Percentiles rank a stretch among this genome's conserved stretches.
phyloP scores from a whole-genome alignment of 306 rosid species.

The Glycyrrhiza uralensis region DNA sequence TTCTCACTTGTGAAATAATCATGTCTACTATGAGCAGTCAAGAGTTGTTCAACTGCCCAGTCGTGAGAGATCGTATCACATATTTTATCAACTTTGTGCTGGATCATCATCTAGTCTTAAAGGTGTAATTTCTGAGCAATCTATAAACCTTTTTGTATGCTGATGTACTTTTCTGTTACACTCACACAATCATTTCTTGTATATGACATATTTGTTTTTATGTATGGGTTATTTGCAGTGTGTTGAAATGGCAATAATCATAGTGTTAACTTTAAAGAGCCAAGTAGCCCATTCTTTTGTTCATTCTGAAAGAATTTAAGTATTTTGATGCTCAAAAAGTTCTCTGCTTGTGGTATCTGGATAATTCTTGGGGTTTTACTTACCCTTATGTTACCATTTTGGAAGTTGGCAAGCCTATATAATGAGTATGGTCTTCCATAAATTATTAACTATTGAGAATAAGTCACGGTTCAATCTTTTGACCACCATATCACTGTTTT shows the following conservation, averaged over 20 bases:
- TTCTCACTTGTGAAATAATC: slow-evolving; percentile 29
- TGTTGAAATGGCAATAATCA: slow-evolving; percentile 7
- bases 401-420: neutral
- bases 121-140: slow-evolving; percentile 47
- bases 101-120: slow-evolving; percentile 70
- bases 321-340: neutral
- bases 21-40: slow-evolving; percentile 65
- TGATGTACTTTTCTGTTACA: neutral
- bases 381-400: neutral
- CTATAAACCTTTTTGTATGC: slow-evolving; percentile 4
- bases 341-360: neutral
- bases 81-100: slow-evolving; percentile 97
- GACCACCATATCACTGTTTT: neutral
- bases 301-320: neutral
- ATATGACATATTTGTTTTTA: slow-evolving; percentile 5
- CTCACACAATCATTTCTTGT: neutral
- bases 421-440: neutral
- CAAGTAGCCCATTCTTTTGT: slow-evolving; percentile 12
- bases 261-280: slow-evolving; percentile 4
- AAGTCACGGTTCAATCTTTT: slow-evolving; percentile 10
- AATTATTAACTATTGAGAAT: neutral
- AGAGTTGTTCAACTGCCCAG: slow-evolving; percentile 68
- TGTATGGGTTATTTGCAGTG: slow-evolving; percentile 6
- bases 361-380: neutral
- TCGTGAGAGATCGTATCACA: slow-evolving; percentile 84